Evolutionary conservation across 1,284 basidiomycete species (phyloP).

Genomic region (Ustilago vetiveriae): DNA sequence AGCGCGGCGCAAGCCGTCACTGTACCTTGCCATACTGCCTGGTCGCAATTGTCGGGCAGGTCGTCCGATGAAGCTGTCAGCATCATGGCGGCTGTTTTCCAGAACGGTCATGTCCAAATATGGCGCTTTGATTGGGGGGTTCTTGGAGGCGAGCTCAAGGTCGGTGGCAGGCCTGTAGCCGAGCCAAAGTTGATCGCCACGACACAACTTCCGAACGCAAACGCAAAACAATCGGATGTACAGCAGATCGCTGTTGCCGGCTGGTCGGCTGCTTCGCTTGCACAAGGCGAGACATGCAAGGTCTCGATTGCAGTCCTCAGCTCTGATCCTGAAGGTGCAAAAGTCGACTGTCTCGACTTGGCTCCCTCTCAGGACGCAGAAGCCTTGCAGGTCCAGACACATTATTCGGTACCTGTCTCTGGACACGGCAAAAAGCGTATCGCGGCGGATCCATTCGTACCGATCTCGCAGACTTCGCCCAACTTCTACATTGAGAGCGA

Average conservation of each 20-base stretch:
- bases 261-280: slow-evolving; percentile 15
- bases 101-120: slow-evolving; percentile 71
- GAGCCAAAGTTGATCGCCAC: slow-evolving; percentile 29
- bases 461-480: slow-evolving; percentile 6
- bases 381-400: background rate
- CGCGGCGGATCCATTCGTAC: slow-evolving; percentile 34
- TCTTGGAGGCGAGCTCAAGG: slow-evolving; percentile 31
- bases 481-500: slow-evolving; percentile 38
- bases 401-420: background rate
- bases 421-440: slow-evolving; percentile 22
- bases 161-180: slow-evolving; percentile 38
- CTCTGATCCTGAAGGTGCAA: slow-evolving; percentile 8
- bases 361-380: slow-evolving; percentile 3
- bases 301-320: slow-evolving; percentile 42
- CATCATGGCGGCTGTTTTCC: slow-evolving; percentile 75
- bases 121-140: slow-evolving; percentile 70
- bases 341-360: slow-evolving; percentile 13
- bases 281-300: slow-evolving; percentile 7
- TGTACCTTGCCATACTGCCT: slow-evolving; percentile 68
- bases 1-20: slow-evolving; percentile 16
- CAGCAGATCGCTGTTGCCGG: slow-evolving; percentile 44
- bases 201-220: slow-evolving; percentile 2
- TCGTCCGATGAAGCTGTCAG: slow-evolving; percentile 68
- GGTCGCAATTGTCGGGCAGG: slow-evolving; percentile 73
- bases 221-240: slow-evolving; percentile 1